Evolutionary conservation across 2,329 filamentous ascomycete species (phyloP), one percentile per base, ranked within the genome.

Genomic region (Monosporascus sp.): DNA sequence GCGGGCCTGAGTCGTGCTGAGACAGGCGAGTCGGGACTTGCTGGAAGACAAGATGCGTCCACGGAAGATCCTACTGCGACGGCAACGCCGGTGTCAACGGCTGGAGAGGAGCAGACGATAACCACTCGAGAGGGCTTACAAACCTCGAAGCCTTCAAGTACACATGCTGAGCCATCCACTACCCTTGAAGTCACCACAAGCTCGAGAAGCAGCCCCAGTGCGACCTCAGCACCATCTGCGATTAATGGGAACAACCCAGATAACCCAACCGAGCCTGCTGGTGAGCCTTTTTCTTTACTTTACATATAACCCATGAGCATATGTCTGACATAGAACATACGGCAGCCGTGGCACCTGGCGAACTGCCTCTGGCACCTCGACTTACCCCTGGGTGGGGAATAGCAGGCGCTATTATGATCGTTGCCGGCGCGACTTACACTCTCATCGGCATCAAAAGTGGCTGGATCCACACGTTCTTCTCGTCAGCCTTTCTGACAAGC

Each of bases 301-400:
- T 14, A 9, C 41, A n/a, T 20, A 18, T 37, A 24, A 31, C 5
- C 11, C 6, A 17, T 43, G n/a, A 48, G 35, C 52, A 27, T 54
- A 20, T 27, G 43, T 55, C 52, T 53, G 48, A 55, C 53, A 24
- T 38, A 3, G n/a, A 39, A 38, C 22, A 41, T 18, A 25, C 54
- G 81, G 78, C 64, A 31, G 76, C 74, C 2, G 72, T 82, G 47
- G 69, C 74, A 3, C 66, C 64, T 5, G 79, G 78, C 46, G 66
- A 80, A 49, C 77, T 97, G 18, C 93, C 93, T 0, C 73, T 96
- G 37, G 64, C 81, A 24, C 91, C 93, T 0, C 72, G 69, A 52
- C 78, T 97, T 47, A 96, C 90, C 2, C 91, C 93, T 3, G 90
- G 86, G 41, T 85, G 90, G 71, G 89, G 84, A 3, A 81, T 97